Base-by-base conservation (phyloP, 2,329 filamentous ascomycete species). In the Pezicula radicicola region DNA sequence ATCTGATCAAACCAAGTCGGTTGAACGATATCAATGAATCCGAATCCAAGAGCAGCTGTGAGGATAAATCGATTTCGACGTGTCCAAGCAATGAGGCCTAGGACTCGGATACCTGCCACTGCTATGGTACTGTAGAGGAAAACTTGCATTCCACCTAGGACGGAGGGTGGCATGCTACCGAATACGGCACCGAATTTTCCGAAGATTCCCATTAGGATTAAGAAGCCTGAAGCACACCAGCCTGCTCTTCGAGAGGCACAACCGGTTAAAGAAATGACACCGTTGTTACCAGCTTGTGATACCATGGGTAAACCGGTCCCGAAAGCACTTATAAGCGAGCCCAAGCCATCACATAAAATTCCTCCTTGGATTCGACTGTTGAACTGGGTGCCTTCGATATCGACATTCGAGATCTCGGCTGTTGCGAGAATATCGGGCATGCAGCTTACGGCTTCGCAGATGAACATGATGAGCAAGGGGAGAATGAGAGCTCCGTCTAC, bases 321-420 rank as follows among this genome's bases (percentile, higher is more conserved):
- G 35, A 88, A 75, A 1, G 79, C 83, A 30, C 79, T 79, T 36
- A 87, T 60, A 45, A 87, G 70, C 55, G 83, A 82, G 58, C 84
- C 85, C n/a, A 88, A 64, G 0, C 84, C 84, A 60, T 87, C 85
- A 1, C 83, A 83, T 2, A 88, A 71, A 9, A 88, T 80, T 46
- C 85, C 84, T 7, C 85, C 85, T 62, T 88, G 84, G 59, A 88
- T 86, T 3, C 84, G 77, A n/a, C 78, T 81, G 64, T 88, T 84
- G 70, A 87, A 88, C 19, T 80, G 66, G 3, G 72, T 72, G 15
- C 85, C 84, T 53, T 86, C 79, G 49, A 88, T 83, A 53, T 85
- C 79, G 12, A 68, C 63, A 49, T 65, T 62, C 33, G 58, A 62
- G 27, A 68, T 64, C 47, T 67, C 61, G 15, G 66, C 63, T 1